These are phyloP conservation scores for Phytophthora idaei DNA, from an alignment of 352 stramenopile genomes.

Conservation along the genomic window DNA sequence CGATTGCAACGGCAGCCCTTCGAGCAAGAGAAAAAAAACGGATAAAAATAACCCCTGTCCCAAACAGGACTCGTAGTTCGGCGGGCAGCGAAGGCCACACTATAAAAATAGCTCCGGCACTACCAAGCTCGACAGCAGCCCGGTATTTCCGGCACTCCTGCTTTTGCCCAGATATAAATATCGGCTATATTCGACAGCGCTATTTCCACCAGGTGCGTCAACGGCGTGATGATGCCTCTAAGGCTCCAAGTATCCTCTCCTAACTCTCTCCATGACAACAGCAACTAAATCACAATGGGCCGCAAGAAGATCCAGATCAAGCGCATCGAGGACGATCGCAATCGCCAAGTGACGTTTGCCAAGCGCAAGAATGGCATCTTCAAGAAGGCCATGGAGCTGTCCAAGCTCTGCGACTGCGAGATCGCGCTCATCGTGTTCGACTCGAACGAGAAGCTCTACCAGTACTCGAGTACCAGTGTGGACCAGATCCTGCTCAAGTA, in stretches of 20 bases:
- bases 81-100: conserved; percentile 9
- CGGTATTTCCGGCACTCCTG: conserved; percentile 35
- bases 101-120: conserved; percentile 43
- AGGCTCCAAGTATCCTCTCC: conserved; percentile 1
- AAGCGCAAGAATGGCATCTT: conserved; percentile 89
- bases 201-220: conserved; percentile 40
- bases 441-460: conserved; percentile 87
- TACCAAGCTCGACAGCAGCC: conserved; percentile 11
- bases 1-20: conserved; percentile 43
- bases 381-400: conserved; percentile 89
- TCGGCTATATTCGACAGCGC: conserved; percentile 31
- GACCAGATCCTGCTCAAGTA: conserved; percentile 89
- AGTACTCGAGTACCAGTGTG: conserved; percentile 84
- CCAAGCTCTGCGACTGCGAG: conserved; percentile 88
- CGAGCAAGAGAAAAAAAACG: conserved; percentile 38
- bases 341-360: conserved; percentile 83
- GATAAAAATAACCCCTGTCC: conserved; percentile 48
- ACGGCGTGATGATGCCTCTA: conserved; percentile 16
- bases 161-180: conserved; percentile 44
- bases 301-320: conserved; percentile 92
- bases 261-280: conserved; percentile 14
- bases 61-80: not conserved
- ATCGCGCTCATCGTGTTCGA: conserved; percentile 89
- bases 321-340: conserved; percentile 86
- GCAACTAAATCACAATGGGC: conserved; percentile 51